These are phyloP conservation scores for Lasiodiplodia sp. DNA, from an alignment of 2,329 filamentous ascomycete species.

Conservation along the genomic window DNA sequence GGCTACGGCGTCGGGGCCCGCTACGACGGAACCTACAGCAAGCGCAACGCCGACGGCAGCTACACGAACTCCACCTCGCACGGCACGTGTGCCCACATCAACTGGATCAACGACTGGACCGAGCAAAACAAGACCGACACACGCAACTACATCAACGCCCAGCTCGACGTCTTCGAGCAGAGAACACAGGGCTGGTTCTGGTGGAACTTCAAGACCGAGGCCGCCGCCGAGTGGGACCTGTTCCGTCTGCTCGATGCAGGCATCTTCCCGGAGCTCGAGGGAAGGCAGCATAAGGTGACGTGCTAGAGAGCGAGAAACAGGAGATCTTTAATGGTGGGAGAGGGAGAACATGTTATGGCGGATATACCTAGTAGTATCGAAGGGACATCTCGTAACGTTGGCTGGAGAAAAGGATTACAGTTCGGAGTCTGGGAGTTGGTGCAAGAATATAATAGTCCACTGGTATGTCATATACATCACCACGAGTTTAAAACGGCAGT, in stretches of 20 bases:
- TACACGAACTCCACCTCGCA: slow-evolving; percentile 56
- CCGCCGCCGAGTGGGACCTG: slow-evolving; percentile 62
- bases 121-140: slow-evolving; percentile 54
- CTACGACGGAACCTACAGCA: slow-evolving; percentile 64
- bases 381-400: too few species aligned
- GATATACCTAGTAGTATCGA: too few species aligned
- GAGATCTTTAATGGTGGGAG: background rate
- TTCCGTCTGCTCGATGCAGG: slow-evolving; percentile 59
- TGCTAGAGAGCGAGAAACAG: background rate
- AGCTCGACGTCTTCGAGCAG: slow-evolving; percentile 61
- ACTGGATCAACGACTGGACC: slow-evolving; percentile 57
- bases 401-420: too few species aligned
- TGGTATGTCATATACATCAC: too few species aligned
- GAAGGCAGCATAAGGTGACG: background rate
- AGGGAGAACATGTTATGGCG: background rate
- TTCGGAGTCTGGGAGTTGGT: too few species aligned
- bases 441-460: too few species aligned
- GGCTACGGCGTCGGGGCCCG: slow-evolving; percentile 66
- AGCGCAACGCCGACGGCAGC: slow-evolving; percentile 48
- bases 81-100: slow-evolving; percentile 62
- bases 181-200: slow-evolving; percentile 62
- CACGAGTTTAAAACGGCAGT: too few species aligned
- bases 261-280: slow-evolving; percentile 54
- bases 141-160: slow-evolving; percentile 62
- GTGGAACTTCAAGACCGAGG: slow-evolving; percentile 67